A percentile compares a stretch with the other conserved stretches of the same genome.
phyloP scores from a whole-genome alignment of 2,329 filamentous ascomycete species.

The Ophiostoma ulmi region DNA sequence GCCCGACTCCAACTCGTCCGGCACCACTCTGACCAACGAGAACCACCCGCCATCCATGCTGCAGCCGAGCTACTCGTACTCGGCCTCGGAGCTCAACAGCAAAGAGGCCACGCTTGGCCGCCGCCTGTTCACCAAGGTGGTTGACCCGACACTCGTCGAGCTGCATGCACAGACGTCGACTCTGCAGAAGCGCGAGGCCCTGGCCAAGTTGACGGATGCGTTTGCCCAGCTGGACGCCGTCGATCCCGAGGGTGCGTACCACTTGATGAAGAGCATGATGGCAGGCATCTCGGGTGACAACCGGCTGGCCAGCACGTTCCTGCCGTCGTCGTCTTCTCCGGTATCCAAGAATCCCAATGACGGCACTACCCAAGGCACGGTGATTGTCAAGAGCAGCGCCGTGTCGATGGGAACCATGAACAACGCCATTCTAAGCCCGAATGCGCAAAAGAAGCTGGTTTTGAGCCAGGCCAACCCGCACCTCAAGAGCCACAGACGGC shows the following conservation, averaged over 20 bases:
- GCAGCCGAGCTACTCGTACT: conserved; percentile 23
- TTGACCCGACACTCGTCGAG: conserved; percentile 81
- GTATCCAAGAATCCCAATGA: conserved; percentile 38
- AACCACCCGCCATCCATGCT: conserved; percentile 50
- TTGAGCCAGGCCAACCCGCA: conserved; percentile 81
- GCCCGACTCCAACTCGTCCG: conserved; percentile 1
- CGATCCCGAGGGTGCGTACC: conserved; percentile 85
- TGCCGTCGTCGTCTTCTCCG: conserved; percentile 32
- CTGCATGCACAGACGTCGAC: conserved; percentile 71
- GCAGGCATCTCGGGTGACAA: conserved; percentile 66
- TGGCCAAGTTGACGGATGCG: conserved; percentile 77
- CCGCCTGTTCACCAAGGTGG: conserved; percentile 70
- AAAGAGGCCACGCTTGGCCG: conserved; percentile 83
- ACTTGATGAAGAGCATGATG: conserved; percentile 73
- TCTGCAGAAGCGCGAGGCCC: conserved; percentile 68
- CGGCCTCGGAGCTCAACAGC: conserved; percentile 49
- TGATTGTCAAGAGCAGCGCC: conserved; percentile 50
- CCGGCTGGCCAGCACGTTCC: conserved; percentile 53
- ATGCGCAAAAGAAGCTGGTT: conserved; percentile 60
- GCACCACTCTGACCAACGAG: conserved; percentile 50
- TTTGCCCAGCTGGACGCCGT: conserved; percentile 78
- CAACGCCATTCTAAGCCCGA: conserved; percentile 32
- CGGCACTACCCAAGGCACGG: conserved; percentile 50
- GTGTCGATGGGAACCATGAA: conserved; percentile 30
- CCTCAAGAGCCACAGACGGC: conserved; percentile 68